Evolutionary conservation across 2,329 filamentous ascomycete species (phyloP), one percentile per base, ranked within the genome.

Genomic region (Tolypocladium album): DNA sequence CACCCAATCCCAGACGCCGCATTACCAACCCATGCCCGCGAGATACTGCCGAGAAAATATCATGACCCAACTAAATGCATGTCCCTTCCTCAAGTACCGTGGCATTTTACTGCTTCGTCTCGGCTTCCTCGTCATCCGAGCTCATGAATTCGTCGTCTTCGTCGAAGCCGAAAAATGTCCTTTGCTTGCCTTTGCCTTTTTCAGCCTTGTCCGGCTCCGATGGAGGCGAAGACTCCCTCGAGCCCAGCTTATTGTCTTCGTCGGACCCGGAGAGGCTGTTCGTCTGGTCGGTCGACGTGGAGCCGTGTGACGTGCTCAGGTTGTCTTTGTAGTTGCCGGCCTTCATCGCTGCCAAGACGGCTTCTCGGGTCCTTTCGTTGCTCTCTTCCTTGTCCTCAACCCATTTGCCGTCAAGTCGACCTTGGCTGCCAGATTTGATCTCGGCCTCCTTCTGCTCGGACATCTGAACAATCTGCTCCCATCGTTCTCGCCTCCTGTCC

Each of bases 331-430:
- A 84, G 59, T 79, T 78, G 2, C 85, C 85, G 20, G 80, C 78
- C 73, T 85, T 87, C 77, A 92, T 87, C 9, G 85, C 87, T 56
- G 82, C 84, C 52, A 88, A 70, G 7, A 93, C 88, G 3, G 89
- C 89, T 66, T 90, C 86, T 47, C 89, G 79, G 0, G 92, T 93
- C 72, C 89, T 88, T 76, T 95, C 91, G 65, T 85, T 88, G 34
- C 88, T 89, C 70, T 96, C 92, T 67, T 97, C 92, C 74, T 95
- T 96, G 65, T 91, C 88, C 71, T 99, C 94, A 47, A 97, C 87
- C 92, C 93, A 99, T 70, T 93, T 89, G 0, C 90, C 91, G 68
- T 97, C 91, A 47, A 97, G 74, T 72, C 88, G 82, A 59, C 86
- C 84, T 66, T 85, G 82, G 64, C 82, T 80, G 12, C 90, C 91